phyloP scores from a whole-genome alignment of 2,329 filamentous ascomycete genomes.

The Purpureocillium lavendulum region DNA sequence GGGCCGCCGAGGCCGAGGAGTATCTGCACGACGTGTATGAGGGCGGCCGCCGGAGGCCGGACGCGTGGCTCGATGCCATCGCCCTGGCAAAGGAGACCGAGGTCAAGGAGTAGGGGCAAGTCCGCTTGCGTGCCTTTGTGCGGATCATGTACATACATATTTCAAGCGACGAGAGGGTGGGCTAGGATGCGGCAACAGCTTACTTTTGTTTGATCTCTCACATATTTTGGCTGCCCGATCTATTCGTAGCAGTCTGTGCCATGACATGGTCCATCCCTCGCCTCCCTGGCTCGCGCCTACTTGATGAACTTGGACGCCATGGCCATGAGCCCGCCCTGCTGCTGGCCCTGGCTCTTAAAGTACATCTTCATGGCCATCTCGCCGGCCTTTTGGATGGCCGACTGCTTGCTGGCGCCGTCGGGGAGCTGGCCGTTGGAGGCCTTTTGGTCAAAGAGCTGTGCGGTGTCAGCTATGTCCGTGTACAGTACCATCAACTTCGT shows the following conservation, averaged over 20 bases:
- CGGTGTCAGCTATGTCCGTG: no score
- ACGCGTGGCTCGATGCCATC: constrained; percentile 52
- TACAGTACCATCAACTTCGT: no score
- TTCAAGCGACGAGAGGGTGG: no score
- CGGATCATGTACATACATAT: no score
- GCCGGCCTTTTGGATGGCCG: constrained; percentile 67
- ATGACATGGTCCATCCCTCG: no score
- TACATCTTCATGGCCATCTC: constrained; percentile 90
- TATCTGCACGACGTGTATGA: constrained; percentile 42
- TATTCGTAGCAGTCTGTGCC: no score
- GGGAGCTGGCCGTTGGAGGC: constrained; percentile 43
- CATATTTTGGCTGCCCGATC: no score
- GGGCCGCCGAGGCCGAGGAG: constrained; percentile 47
- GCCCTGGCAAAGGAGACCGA: constrained; percentile 14
- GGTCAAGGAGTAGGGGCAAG: background rate
- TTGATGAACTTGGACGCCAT: constrained; percentile 40
- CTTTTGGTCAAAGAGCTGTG: constrained; percentile 52
- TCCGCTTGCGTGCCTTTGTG: background rate
- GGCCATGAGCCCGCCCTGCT: constrained; percentile 31
- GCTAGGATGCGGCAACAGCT: no score
- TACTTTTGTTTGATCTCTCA: no score
- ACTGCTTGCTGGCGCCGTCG: constrained; percentile 65
- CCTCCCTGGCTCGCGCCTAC: no score
- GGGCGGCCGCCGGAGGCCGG: constrained; percentile 41
- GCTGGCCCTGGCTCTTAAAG: constrained; percentile 62